Evolutionary conservation across 306 rosid genomes (phyloP).

Genomic region (Acacia confusa): DNA sequence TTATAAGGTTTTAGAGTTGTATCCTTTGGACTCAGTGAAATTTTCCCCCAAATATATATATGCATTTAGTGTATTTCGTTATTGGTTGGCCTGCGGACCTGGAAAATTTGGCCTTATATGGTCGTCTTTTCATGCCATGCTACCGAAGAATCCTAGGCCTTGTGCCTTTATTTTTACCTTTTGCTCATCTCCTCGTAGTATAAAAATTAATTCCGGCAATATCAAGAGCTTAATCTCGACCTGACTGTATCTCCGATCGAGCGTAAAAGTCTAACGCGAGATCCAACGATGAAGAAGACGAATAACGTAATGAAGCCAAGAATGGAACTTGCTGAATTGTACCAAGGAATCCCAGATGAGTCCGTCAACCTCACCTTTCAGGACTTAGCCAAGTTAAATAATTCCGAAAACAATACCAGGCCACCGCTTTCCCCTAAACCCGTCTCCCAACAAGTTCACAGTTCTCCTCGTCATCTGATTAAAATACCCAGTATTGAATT

Average conservation of each 20-base stretch:
- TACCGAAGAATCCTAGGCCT: neutral
- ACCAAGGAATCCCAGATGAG: constrained; percentile 83
- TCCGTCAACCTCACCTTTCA: constrained; percentile 85
- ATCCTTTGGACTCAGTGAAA: constrained; percentile 6
- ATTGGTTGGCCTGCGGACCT: neutral
- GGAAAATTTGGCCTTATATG: neutral
- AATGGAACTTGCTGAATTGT: constrained; percentile 70
- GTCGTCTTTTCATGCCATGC: neutral
- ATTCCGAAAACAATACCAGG: constrained; percentile 29
- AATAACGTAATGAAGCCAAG: constrained; percentile 45
- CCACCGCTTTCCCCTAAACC: constrained; percentile 9
- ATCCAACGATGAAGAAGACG: constrained; percentile 36
- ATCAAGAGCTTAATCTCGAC: neutral
- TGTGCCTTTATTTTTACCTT: constrained; percentile 19
- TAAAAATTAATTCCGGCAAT: neutral
- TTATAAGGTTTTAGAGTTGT: too few relatives aligned
- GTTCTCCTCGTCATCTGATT: constrained; percentile 26
- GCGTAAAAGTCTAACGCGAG: constrained; percentile 66
- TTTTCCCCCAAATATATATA: neutral
- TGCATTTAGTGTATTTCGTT: neutral
- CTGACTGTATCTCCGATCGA: neutral
- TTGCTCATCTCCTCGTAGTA: neutral
- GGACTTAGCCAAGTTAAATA: constrained; percentile 53
- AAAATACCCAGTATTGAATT: constrained; percentile 70
- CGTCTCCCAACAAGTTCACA: constrained; percentile 7